Evolutionary conservation across 805 yeast genomes (phyloP).

Genomic region (Metschnikowia santaceciliae): DNA sequence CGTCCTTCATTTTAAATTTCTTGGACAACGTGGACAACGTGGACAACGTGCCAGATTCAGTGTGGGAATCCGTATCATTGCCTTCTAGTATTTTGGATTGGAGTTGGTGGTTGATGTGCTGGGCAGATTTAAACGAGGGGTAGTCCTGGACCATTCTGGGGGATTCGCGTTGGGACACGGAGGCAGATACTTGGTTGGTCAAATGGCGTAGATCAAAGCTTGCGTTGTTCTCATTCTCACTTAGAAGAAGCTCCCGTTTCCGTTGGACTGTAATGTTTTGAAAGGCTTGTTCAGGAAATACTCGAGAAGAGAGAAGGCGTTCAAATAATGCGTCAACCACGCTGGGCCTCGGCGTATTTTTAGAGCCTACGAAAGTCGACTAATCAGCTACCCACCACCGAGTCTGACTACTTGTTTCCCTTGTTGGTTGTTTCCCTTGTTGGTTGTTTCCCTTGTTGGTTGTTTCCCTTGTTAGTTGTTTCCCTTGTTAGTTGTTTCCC

Average conservation of each 20-base stretch:
- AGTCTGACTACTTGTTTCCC: too few relatives aligned
- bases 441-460: too few relatives aligned
- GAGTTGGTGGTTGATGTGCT: not conserved
- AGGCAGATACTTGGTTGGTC: conserved; percentile 12
- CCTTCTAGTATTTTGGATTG: not conserved
- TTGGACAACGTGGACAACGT: conserved; percentile 11
- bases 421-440: too few relatives aligned
- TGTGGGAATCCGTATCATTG: not conserved
- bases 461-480: too few relatives aligned
- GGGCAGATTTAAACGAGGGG: not conserved
- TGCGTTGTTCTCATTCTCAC: conserved; percentile 37
- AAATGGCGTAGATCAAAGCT: conserved; percentile 32
- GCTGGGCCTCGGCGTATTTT: conserved; percentile 31
- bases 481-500: too few relatives aligned
- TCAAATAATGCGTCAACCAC: conserved; percentile 40
- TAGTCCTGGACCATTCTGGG: not conserved
- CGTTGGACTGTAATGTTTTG: conserved; percentile 31
- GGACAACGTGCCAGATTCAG: conserved; percentile 9
- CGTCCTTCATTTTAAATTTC: conserved; percentile 31
- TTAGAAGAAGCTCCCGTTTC: conserved; percentile 42
- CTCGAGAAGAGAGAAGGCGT: conserved; percentile 33
- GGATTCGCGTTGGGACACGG: not conserved
- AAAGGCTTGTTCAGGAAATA: conserved; percentile 33
- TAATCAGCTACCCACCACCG: too few relatives aligned
- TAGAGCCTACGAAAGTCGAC: too few relatives aligned